These are phyloP conservation scores for Achaetomium macrosporum DNA, from an alignment of 2,329 filamentous ascomycete genomes.

Conservation along the genomic window DNA sequence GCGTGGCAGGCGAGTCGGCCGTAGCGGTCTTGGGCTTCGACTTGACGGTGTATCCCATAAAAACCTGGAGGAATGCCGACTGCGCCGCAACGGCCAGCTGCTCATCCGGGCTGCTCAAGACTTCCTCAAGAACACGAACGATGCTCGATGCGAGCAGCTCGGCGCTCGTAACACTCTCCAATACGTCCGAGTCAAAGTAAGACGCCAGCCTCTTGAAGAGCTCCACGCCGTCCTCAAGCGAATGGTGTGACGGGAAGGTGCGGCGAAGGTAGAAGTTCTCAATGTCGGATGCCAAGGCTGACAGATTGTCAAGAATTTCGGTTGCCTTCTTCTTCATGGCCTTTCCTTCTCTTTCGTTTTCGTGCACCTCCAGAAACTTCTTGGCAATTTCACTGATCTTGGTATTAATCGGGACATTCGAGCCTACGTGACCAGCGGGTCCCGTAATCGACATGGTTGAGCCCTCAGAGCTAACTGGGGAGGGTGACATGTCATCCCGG, in stretches of 20 bases:
- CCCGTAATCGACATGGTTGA: slow-evolving; percentile 60
- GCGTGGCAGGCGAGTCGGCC: slow-evolving; percentile 66
- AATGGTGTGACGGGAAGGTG: slow-evolving; percentile 38
- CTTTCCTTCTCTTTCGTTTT: slow-evolving; percentile 65
- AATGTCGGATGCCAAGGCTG: slow-evolving; percentile 65
- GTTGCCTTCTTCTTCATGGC: slow-evolving; percentile 72
- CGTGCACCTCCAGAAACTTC: slow-evolving; percentile 77
- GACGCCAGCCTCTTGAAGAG: slow-evolving; percentile 71
- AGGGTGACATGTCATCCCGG: slow-evolving; percentile 58
- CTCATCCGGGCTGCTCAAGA: slow-evolving; percentile 69
- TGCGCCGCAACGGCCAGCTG: slow-evolving; percentile 61
- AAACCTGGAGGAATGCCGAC: slow-evolving; percentile 80
- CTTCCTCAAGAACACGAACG: slow-evolving; percentile 73
- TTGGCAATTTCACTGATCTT: slow-evolving; percentile 72
- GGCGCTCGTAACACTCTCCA: slow-evolving; percentile 92
- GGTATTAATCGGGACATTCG: slow-evolving; percentile 55
- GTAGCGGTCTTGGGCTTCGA: slow-evolving; percentile 59
- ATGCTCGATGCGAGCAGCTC: slow-evolving; percentile 88
- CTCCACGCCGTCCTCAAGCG: slow-evolving; percentile 48
- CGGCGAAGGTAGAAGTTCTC: slow-evolving; percentile 61
- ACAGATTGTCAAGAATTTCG: slow-evolving; percentile 68
- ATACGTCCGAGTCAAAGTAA: slow-evolving; percentile 81
- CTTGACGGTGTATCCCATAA: slow-evolving; percentile 73
- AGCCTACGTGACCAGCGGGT: slow-evolving; percentile 42
- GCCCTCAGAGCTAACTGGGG: slow-evolving; percentile 59